Evolutionary conservation across 73 alveolate genomes (phyloP), one percentile per base, ranked within the genome.

Genomic region (Breviolum minutum): DNA sequence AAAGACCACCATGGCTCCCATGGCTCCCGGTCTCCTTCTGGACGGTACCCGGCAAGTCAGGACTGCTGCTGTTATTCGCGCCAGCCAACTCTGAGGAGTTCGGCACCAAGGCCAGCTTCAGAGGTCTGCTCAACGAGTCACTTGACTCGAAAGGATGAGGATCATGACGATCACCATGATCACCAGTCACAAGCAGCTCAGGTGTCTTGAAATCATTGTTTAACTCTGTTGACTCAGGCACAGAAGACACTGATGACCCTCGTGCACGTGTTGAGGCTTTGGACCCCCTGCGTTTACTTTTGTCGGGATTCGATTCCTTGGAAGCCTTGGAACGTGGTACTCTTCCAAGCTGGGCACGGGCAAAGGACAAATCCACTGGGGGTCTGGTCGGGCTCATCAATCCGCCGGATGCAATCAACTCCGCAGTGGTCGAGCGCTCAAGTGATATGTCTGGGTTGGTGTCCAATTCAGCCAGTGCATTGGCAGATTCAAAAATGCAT

Each of bases 301-400:
- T 27, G 63, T 27, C 62, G 10, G 66, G 68, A 17, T 80, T 80
- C 32, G 88, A 32, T 40, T 80, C 88, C 68, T 80, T 80, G 19
- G 88, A 19, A n/a, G 63, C 63, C 62, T 77, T 77, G 16, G 95
- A 88, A 68, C 26, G 27, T 32, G 70, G 70, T 30, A 62, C 95
- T 60, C 54, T 80, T 27, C 88, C 54, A 29, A 92, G 98, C 89
- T 92, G 98, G 14, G 98, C 98, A 54, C 98, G 80, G 2, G 98
- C 98, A 29, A 73, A 92, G 62, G 87, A 63, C n/a, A 92, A 27
- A 62, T 92, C 98, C 69, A 92, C 87, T 2, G 90, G 73, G 14
- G 98, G 98, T 63, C 98, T 63, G 29, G 54, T 80, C 24, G 98
- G 98, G 73, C 98, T 92, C 14, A 90, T 22, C 74, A 80, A 69